Evolutionary conservation across 148 eudicot genomes (phyloP).

Genomic region (Pharnaceum exiguum): DNA sequence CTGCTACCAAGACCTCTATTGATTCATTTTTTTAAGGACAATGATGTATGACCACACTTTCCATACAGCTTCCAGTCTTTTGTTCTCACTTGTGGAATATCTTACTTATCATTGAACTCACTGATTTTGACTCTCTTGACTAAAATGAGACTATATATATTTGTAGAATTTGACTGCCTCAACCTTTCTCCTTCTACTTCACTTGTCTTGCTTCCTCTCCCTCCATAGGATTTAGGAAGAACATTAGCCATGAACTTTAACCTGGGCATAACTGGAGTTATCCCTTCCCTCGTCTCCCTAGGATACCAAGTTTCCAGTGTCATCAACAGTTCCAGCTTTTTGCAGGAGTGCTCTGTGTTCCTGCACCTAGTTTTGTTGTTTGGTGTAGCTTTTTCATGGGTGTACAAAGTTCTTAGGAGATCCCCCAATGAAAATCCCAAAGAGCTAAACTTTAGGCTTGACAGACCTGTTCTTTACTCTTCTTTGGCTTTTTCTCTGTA

Average conservation of each 20-base stretch:
- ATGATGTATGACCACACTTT: no score
- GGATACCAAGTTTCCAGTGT: constrained; percentile 7
- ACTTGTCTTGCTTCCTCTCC: not conserved
- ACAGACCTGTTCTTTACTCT: constrained; percentile 26
- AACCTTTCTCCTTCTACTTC: no score
- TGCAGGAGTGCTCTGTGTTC: constrained; percentile 24
- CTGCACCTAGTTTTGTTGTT: constrained; percentile 31
- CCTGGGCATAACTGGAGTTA: not conserved
- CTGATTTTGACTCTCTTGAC: no score
- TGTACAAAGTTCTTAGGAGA: constrained; percentile 17
- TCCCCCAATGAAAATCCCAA: constrained; percentile 15
- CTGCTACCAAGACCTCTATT: no score
- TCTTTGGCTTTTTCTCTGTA: constrained; percentile 31
- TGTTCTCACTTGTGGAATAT: no score
- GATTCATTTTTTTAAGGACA: no score
- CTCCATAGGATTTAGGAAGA: not conserved
- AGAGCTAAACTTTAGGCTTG: constrained; percentile 20
- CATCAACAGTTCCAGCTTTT: constrained; percentile 14
- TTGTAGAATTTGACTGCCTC: no score
- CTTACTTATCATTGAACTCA: no score
- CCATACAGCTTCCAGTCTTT: no score
- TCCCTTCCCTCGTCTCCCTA: not conserved
- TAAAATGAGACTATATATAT: no score
- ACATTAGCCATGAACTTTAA: not conserved
- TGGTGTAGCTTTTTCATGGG: constrained; percentile 31